Base-by-base conservation (phyloP, 2,329 filamentous ascomycete genomes). In the Exophiala sideris region DNA sequence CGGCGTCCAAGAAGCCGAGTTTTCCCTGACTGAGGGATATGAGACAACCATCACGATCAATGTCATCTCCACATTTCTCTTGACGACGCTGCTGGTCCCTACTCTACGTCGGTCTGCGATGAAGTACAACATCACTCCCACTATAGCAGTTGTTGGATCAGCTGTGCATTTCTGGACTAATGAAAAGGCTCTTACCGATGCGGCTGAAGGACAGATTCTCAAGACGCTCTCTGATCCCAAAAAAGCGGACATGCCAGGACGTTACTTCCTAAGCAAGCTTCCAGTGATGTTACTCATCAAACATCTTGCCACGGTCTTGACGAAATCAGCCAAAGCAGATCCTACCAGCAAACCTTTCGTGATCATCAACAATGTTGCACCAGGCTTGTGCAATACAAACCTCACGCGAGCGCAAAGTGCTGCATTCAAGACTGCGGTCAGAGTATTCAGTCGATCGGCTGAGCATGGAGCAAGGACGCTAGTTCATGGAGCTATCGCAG, bases 311-410 rank as follows among this genome's bases (percentile, higher is more conserved):
- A 12, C 41, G n/a, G 24, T 54, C 29, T 42, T 50, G 47, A 56
- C 54, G 24, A 51, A 52, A 21, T 53, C 62, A 3, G 56, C 62
- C 11, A 32, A 63, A 42, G 41, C 52, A n/a, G 53, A 59, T 18
- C 49, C 57, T 4, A 41, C 49, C 9, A 54, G 55, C 46, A 54
- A 61, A 29, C 50, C 57, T 14, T 49, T 57, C 14, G 74, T 82
- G 34, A 73, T 74, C 1, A 60, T 83, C 54, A 82, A 81, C 62
- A 70, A 72, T 56, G 57, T 79, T 14, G 79, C 79, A 50, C 80
- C 81, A 0, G 80, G 80, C 1, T 68, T 79, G 21, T 83, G 80
- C 64, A 69, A 78, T 38, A 76, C 76, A 1, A 67, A 73, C 16
- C 67, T 83, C 1, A 63, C 61, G 6, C 70, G 78, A 2, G 71